Evolutionary conservation across 257 asterid genomes (phyloP).

Genomic region (Eucommia ulmoides): DNA sequence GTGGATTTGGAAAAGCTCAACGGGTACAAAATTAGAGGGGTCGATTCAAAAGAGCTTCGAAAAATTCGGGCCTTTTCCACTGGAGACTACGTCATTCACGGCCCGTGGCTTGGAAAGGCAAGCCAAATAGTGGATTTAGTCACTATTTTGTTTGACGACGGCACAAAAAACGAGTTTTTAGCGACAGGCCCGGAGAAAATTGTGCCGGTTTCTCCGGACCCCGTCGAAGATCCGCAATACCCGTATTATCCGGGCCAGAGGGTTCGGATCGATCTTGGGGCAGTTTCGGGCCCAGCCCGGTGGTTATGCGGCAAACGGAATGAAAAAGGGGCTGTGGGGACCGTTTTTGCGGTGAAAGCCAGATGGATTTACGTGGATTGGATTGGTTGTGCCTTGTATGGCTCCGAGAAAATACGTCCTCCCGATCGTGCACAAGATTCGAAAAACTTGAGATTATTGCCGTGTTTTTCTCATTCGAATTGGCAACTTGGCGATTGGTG

Average conservation of each 20-base stretch:
- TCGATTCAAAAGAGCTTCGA: constrained; percentile 32
- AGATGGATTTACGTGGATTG: constrained; percentile 59
- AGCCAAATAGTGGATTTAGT: constrained; percentile 51
- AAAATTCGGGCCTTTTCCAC: constrained; percentile 49
- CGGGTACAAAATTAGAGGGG: constrained; percentile 38
- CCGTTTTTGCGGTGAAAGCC: constrained; percentile 54
- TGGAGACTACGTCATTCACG: constrained; percentile 55
- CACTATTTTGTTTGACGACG: constrained; percentile 57
- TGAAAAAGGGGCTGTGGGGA: constrained; percentile 38
- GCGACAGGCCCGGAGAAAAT: constrained; percentile 43
- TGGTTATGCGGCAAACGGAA: constrained; percentile 64
- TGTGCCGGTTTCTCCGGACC: constrained; percentile 42
- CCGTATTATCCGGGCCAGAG: constrained; percentile 83
- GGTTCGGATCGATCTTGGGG: constrained; percentile 39
- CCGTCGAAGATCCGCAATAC: constrained; percentile 62
- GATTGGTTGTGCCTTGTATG: constrained; percentile 45
- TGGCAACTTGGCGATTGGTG: constrained; percentile 99
- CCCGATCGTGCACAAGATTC: constrained; percentile 46
- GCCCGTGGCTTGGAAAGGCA: constrained; percentile 83
- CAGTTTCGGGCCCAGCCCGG: constrained; percentile 27
- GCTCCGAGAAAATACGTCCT: constrained; percentile 24
- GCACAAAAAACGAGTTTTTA: constrained; percentile 35
- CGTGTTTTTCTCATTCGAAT: constrained; percentile 41
- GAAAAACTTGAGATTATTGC: constrained; percentile 39
- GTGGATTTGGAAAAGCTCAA: constrained; percentile 61